Percentiles rank a stretch among this genome's conserved stretches.
Conservation (phyloP, 495 filamentous ascomycete species). For the Baudoinia panamericana region DNA sequence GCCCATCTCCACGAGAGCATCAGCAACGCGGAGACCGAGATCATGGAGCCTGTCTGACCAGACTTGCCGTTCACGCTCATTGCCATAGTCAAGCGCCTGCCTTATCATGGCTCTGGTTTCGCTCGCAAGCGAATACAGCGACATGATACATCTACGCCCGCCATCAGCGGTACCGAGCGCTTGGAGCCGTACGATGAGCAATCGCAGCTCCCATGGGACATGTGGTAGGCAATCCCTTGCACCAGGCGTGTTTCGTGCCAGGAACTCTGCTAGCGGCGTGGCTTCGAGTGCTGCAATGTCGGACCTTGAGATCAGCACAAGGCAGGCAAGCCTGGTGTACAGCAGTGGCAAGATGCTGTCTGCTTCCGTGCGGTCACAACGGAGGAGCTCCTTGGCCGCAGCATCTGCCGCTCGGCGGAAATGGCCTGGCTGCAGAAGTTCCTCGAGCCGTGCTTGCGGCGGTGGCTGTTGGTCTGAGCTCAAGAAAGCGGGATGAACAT, state of each 20-base stretch:
- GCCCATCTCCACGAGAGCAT: constrained; percentile 80
- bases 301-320: constrained; percentile 56
- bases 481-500: constrained; percentile 48
- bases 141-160: constrained; percentile 66
- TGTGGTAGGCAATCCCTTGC: background rate
- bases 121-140: constrained; percentile 73
- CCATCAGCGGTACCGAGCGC: constrained; percentile 67
- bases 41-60: constrained; percentile 63
- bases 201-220: constrained; percentile 76
- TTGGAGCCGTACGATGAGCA: constrained; percentile 69
- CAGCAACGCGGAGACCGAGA: constrained; percentile 63
- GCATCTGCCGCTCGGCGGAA: constrained; percentile 63
- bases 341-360: constrained; percentile 59
- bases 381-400: constrained; percentile 48
- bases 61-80: constrained; percentile 31
- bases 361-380: constrained; percentile 35
- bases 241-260: constrained; percentile 31
- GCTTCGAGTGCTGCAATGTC: constrained; percentile 73
- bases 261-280: constrained; percentile 69
- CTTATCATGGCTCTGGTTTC: constrained; percentile 45
- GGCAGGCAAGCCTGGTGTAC: constrained; percentile 70
- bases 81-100: constrained; percentile 11
- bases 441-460: constrained; percentile 36
- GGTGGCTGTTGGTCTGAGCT: constrained; percentile 30
- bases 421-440: constrained; percentile 45